Conservation (phyloP, 2,329 filamentous ascomycete species). For the Parasarocladium wereldwijsianum region DNA sequence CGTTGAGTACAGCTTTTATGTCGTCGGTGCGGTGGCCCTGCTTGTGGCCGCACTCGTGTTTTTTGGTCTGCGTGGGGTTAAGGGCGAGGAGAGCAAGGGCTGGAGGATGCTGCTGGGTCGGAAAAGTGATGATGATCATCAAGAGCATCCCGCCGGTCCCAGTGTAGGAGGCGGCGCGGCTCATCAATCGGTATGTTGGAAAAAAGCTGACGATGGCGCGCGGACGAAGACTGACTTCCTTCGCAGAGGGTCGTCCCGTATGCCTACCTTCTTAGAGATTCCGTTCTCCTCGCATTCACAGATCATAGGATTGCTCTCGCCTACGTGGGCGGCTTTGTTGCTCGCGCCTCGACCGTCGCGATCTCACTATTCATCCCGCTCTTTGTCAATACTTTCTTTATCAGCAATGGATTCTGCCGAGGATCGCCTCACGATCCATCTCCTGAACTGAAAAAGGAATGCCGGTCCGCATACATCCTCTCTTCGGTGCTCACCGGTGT, state of each 20-base stretch:
- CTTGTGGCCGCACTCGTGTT: constrained; percentile 61
- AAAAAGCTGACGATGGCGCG: too few relatives aligned
- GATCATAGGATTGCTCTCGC: constrained; percentile 71
- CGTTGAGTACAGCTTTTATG: constrained; percentile 74
- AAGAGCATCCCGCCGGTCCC: constrained; percentile 1
- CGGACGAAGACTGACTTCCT: background rate
- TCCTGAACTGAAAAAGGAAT: constrained; percentile 70
- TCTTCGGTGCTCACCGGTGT: constrained; percentile 78
- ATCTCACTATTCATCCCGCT: constrained; percentile 92
- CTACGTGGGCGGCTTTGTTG: constrained; percentile 89
- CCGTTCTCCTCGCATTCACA: constrained; percentile 55
- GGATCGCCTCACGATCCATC: constrained; percentile 47
- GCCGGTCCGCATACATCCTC: constrained; percentile 73
- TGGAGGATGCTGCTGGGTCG: constrained; percentile 42
- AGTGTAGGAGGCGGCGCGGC: constrained; percentile 1
- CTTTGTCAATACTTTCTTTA: constrained; percentile 84
- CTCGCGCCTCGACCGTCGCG: constrained; percentile 83
- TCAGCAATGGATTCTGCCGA: constrained; percentile 64
- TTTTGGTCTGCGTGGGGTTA: constrained; percentile 54
- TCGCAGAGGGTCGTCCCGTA: constrained; percentile 34
- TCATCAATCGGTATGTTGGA: too few relatives aligned
- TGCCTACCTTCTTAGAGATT: constrained; percentile 43
- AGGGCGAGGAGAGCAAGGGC: constrained; percentile 66
- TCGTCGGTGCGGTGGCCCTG: constrained; percentile 62
- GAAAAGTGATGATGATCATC: constrained; percentile 12